phyloP scores from a whole-genome alignment of 495 filamentous ascomycete genomes.

The Terfezia boudieri region DNA sequence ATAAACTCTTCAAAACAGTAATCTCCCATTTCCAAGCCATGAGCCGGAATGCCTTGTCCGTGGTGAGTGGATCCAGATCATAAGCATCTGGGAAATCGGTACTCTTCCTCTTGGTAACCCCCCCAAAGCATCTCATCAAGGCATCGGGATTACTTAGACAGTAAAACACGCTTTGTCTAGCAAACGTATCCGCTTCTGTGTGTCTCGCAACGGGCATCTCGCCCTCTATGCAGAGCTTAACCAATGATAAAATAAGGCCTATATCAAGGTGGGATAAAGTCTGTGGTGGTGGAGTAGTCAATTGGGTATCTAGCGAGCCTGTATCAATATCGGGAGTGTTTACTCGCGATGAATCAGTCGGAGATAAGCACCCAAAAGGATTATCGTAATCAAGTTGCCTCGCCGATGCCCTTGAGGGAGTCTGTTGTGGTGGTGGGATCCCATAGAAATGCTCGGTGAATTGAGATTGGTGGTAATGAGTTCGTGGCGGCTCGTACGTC shows the following conservation, averaged over 20 bases:
- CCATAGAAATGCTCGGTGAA: background rate
- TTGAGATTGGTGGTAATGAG: background rate
- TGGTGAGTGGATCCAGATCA: constrained; percentile 23
- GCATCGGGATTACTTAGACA: constrained; percentile 43
- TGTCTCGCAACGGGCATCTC: constrained; percentile 7
- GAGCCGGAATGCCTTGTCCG: constrained; percentile 20
- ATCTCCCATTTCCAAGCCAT: constrained; percentile 18
- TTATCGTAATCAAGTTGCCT: background rate
- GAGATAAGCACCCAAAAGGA: background rate
- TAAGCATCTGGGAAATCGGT: background rate
- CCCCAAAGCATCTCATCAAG: constrained; percentile 42
- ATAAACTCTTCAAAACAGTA: constrained; percentile 53
- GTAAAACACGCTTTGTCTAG: constrained; percentile 53
- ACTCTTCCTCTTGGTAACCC: constrained; percentile 29
- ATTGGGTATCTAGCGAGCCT: background rate
- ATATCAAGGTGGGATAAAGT: constrained; percentile 25
- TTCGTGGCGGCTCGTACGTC: background rate
- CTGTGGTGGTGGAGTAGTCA: constrained; percentile 24
- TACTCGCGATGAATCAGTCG: background rate
- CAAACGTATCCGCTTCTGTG: constrained; percentile 33
- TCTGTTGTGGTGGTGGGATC: constrained; percentile 13
- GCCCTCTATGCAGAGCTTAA: constrained; percentile 12
- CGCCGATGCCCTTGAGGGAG: constrained; percentile 11
- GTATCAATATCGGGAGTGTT: background rate
- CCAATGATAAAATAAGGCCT: constrained; percentile 8